Conservation (phyloP, 768 basidiomycete genomes). For the Leccinum fibrillosum region DNA sequence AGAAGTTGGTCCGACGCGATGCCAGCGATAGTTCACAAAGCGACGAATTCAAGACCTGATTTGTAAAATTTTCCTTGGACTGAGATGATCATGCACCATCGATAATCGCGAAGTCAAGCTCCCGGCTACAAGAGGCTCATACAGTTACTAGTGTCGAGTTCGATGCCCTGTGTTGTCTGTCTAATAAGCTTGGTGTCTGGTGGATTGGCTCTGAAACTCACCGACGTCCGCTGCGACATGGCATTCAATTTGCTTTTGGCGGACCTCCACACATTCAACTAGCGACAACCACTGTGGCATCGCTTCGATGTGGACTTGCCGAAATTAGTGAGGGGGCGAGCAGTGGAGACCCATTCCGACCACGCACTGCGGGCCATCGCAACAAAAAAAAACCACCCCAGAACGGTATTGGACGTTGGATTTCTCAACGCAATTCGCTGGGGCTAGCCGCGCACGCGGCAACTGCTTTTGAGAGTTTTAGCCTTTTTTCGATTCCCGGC, state of each 20-base stretch:
- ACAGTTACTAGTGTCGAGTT: constrained; percentile 3
- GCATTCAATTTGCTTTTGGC: background rate
- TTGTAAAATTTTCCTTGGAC: constrained; percentile 6
- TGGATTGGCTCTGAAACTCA: background rate
- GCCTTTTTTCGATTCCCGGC: constrained; percentile 19
- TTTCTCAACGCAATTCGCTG: background rate
- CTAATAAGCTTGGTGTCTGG: background rate
- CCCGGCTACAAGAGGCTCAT: constrained; percentile 11
- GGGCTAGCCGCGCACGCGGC: constrained; percentile 2
- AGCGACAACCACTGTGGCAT: background rate
- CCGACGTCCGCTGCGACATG: background rate
- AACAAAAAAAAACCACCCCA: background rate
- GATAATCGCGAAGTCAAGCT: constrained; percentile 19
- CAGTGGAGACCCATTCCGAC: background rate
- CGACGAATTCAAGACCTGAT: background rate
- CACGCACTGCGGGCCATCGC: background rate
- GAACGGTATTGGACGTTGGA: background rate
- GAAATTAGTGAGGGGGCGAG: background rate
- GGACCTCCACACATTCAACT: background rate
- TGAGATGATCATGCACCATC: constrained; percentile 12
- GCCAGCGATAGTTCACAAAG: constrained; percentile 3
- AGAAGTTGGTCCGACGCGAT: constrained; percentile 13
- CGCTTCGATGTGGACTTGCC: background rate
- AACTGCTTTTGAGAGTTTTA: constrained; percentile 14
- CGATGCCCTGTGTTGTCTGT: background rate